Conservation (phyloP, 169 alveolate species). For the Miamiensis avidus region DNA sequence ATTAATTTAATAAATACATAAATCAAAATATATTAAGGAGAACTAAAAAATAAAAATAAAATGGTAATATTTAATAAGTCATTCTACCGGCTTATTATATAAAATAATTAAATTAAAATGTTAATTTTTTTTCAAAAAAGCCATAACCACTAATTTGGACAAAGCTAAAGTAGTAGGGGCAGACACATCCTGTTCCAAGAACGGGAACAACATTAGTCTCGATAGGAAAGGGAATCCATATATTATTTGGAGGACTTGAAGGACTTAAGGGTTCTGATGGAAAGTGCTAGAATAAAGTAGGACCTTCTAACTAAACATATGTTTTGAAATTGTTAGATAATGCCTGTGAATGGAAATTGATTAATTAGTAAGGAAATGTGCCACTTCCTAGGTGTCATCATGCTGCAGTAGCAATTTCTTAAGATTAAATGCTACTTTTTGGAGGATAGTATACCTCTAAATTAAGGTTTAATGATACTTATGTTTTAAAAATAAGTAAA, state of each 20-base stretch:
- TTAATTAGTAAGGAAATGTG: constrained; percentile 59
- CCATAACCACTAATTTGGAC: constrained; percentile 77
- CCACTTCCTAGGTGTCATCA: constrained; percentile 87
- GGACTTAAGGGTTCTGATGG: constrained; percentile 33
- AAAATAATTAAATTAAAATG: too few species aligned
- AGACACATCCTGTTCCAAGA: constrained; percentile 72
- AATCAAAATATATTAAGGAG: too few species aligned
- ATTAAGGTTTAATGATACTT: constrained; percentile 75
- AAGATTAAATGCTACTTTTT: constrained; percentile 73
- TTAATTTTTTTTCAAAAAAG: constrained; percentile 21
- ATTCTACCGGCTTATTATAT: too few species aligned
- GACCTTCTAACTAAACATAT: constrained; percentile 79
- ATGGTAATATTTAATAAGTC: too few species aligned
- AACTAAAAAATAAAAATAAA: too few species aligned
- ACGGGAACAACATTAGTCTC: constrained; percentile 84
- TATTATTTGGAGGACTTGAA: constrained; percentile 84
- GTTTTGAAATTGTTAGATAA: constrained; percentile 67
- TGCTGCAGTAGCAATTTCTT: constrained; percentile 74
- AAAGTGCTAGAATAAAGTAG: constrained; percentile 63
- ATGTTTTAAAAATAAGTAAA: constrained; percentile 61
- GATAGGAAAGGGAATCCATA: constrained; percentile 62
- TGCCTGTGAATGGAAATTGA: constrained; percentile 64
- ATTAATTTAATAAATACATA: too few species aligned
- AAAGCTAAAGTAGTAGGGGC: constrained; percentile 52
- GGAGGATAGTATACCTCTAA: constrained; percentile 84